Evolutionary conservation across 2,329 filamentous ascomycete genomes (phyloP), one percentile per base, ranked within the genome.

Genomic region (Mollisia scopiformis): DNA sequence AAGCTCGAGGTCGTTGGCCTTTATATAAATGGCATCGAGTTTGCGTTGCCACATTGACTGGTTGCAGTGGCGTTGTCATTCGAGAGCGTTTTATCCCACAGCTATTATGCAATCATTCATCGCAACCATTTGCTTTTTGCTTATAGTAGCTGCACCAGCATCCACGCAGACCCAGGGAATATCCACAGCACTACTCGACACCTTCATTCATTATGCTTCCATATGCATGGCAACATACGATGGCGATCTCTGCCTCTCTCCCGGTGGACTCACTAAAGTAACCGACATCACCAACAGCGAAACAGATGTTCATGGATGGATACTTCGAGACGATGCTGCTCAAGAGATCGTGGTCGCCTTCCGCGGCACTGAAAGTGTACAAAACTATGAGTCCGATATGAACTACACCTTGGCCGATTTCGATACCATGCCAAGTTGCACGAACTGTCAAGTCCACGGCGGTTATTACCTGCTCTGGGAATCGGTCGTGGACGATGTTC

Each of bases 401-500:
- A 58, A 58, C 31, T 58, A 58, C 37, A 58, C 55, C 16, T 33
- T 58, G 8, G 55, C 55, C 10, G 14, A 51, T n/a, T 58, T 58
- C 46, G 46, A 51, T 46, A 58, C 55, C 14, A 51, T 21, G 28
- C 55, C 55, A 16, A 21, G 11, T 4, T 37, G 33, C 33, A 3
- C 4, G 3, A 16, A 16, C 3, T 37, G 33, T 16, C 33, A 37
- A 13, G 33, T 37, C n/a, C 33, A 37, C n/a, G 33, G 33, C 13
- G 33, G 33, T 14, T 37, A 37, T 16, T 37, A 37, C 33, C n/a
- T 37, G 33, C 33, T 37, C 33, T 37, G 33, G 33, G 33, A 6
- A 13, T 37, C 33, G 4, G 33, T 37, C 33, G 4, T 6, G 5
- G 33, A 37, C 4, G n/a, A 16, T 13, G 55, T 58, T 41, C 55